phyloP scores from a whole-genome alignment of 2,329 filamentous ascomycete species.

The Botrytis deweyae region DNA sequence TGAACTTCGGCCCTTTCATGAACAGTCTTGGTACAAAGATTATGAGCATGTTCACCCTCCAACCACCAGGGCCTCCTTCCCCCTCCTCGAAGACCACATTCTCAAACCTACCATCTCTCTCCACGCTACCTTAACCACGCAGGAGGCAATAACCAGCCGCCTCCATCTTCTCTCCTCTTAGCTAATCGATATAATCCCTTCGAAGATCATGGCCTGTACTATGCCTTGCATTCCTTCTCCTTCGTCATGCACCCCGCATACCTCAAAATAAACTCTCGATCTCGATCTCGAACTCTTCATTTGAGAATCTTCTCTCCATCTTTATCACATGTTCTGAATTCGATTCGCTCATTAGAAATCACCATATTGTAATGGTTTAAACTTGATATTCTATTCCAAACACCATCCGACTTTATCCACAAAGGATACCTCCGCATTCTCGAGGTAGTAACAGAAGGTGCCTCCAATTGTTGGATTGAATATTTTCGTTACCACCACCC shows the following conservation, averaged over 20 bases:
- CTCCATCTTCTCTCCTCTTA: constrained; percentile 33
- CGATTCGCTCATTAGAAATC: constrained; percentile 28
- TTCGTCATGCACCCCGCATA: constrained; percentile 22
- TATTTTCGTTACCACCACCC: neutral
- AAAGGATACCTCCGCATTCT: constrained; percentile 34
- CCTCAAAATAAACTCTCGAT: neutral
- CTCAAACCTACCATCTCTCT: constrained; percentile 1
- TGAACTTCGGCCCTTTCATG: neutral
- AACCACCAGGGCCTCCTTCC: neutral
- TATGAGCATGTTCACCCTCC: neutral
- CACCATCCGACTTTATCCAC: constrained; percentile 33
- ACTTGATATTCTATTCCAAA: constrained; percentile 24
- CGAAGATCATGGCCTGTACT: constrained; percentile 34
- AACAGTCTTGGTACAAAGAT: neutral
- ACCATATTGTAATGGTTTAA: constrained; percentile 32
- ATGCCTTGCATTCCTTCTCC: constrained; percentile 33
- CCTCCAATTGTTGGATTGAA: neutral
- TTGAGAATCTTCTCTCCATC: constrained; percentile 26
- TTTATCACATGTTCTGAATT: constrained; percentile 27
- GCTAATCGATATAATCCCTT: constrained; percentile 33
- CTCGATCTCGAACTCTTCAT: constrained; percentile 2
- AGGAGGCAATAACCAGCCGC: neutral
- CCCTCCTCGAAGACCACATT: neutral
- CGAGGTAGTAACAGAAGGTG: constrained; percentile 23
- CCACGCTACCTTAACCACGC: neutral